Evolutionary conservation across 23 red algal species (phyloP), one percentile per base, ranked within the genome.

Genomic region (Cyanidium caldarium): DNA sequence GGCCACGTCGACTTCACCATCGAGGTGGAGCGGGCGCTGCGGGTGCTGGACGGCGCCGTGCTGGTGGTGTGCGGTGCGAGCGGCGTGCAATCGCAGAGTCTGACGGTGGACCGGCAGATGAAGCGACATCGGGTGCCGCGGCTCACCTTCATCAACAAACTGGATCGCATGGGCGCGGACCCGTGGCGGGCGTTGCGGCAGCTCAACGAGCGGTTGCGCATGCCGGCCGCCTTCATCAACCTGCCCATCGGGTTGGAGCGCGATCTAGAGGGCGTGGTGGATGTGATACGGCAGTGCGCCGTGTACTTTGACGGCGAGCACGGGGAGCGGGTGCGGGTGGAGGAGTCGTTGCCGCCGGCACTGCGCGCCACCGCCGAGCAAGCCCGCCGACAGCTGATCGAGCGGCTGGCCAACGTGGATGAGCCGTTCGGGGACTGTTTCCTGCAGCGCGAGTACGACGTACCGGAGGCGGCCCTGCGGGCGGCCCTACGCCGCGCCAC

Each of bases 41-140:
- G 85, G 25, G 92, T 98, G 12, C 65, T 98, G 26, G 92, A 98
- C 65, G 92, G 92, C 33, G 92, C 92, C 40, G 69, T 98, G 17
- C 67, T 98, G 29, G 92, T 98, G 14, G 73, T 98, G 39, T 98
- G 92, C 41, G 83, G 75, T 35, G 92, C 88, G 36, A 82, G 79
- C 16, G 92, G 92, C 12, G 92, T 98, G 39, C 92, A 98, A 70
- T 79, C 71, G 13, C 92, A 98, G 77, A 85, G 79, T 56, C 79
- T 98, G 21, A 98, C 92, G 29, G 92, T 98, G 25, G 86, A 89
- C 75, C 85, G 92, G 33, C 92, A 98, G 57, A 98, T 98, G 92
- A 98, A 88, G 57, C 80, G 92, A 1, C 88, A 98, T 43, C 73
- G 79, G 5, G 92, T 98, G 35, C 92, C 92, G 21, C 71, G 92